Base-by-base conservation (phyloP, 306 rosid species). In the Sesbania bispinosa region DNA sequence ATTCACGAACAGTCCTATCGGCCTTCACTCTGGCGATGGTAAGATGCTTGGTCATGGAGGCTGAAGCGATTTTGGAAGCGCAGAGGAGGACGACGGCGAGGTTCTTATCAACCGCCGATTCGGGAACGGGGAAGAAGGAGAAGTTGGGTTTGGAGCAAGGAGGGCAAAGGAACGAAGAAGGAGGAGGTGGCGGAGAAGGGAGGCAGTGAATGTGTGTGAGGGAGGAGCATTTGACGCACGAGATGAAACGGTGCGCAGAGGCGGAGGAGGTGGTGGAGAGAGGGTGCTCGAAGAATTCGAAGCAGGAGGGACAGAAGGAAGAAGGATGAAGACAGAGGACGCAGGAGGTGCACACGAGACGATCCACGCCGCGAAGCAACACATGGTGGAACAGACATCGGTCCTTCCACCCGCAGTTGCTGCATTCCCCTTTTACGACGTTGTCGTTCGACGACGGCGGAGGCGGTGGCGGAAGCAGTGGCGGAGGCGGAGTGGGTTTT, bases 321-420 rank as follows among this genome's bases (percentile, higher is more conserved):
- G 83, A 62, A 0, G 91, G 96, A 58, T 90, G 88, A 71, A 88
- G 95, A 5, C 82, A 89, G 53, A 92, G 95, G 47, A 89, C 92
- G 67, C 98, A 92, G 9, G 96, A 83, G 14, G 98, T 92, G 87
- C 98, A 92, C 15, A 88, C 67, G 13, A 80, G 89, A 0, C 92
- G 95, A 62, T 80, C 82, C 5, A 30, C 48, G 32, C 85, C 83
- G 26, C 89, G 83, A 35, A 85, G 43, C 0, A 75, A 76, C n/a
- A 86, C 79, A 32, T 76, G 71, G 81, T 93, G 98, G 41, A 85
- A 62, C n/a, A 88, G 43, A 83, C 82, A 81, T 1, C 79, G 71
- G 7, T 77, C 74, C 2, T 69, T 79, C 14, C 80, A 64, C 52
- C 80, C 61, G 70, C 98, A 93, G 53, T 85, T 80, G 51, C 79